Percentiles rank a stretch among this genome's conserved stretches.
phyloP scores from a whole-genome alignment of 768 basidiomycete species.

The Pleurotus ostreatus region DNA sequence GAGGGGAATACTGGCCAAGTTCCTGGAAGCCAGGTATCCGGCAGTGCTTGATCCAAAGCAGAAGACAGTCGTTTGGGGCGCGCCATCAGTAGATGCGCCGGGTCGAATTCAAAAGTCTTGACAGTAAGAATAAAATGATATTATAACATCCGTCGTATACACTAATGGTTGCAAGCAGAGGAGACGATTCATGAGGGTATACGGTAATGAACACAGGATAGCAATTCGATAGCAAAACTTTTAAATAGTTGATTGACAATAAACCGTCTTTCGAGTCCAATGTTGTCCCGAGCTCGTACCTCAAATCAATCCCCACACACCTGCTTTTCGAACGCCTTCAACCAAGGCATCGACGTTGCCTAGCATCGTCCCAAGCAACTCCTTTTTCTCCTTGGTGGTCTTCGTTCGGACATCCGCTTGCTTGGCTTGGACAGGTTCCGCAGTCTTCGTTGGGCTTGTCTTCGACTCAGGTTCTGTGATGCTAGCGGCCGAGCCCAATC shows the following conservation, averaged over 20 bases:
- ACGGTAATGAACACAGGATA: neutral
- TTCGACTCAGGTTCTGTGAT: neutral
- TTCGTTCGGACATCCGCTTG: conserved; percentile 16
- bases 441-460: neutral
- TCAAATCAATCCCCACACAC: conserved; percentile 75
- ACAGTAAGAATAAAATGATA: neutral
- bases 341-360: conserved; percentile 92
- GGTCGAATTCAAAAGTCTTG: neutral
- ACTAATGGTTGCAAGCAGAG: neutral
- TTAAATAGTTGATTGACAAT: neutral
- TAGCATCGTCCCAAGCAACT: conserved; percentile 73
- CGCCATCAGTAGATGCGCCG: conserved; percentile 32
- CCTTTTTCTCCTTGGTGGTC: conserved; percentile 82
- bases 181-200: neutral
- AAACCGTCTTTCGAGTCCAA: neutral
- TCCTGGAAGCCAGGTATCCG: conserved; percentile 44
- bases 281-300: neutral
- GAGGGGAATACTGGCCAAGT: conserved; percentile 41
- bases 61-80: conserved; percentile 70
- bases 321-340: conserved; percentile 80
- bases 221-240: conserved; percentile 10
- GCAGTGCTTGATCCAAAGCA: conserved; percentile 51
- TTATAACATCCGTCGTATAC: neutral
- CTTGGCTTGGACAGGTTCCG: neutral
- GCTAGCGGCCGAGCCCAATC: conserved; percentile 10